phyloP scores from a whole-genome alignment of 441 rosid genomes.

The Capsella rubella region DNA sequence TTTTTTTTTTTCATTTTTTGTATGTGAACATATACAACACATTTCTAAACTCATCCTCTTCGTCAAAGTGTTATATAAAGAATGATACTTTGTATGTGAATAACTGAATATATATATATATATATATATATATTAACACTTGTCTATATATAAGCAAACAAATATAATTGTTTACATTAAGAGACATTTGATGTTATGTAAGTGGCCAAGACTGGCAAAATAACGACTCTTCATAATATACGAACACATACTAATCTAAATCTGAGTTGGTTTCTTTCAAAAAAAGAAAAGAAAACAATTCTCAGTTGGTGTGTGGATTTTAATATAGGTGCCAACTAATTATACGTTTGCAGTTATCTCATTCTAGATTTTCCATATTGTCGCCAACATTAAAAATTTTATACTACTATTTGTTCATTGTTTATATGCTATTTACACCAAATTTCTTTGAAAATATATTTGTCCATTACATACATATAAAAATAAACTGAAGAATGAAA shows the following conservation, averaged over 20 bases:
- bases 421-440: constrained; percentile 18
- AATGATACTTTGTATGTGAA: too few relatives aligned
- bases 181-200: constrained; percentile 7
- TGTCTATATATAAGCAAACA: not conserved
- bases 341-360: constrained; percentile 36
- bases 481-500: constrained; percentile 23
- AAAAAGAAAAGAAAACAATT: not conserved
- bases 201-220: not conserved
- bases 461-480: constrained; percentile 7
- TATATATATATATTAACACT: too few relatives aligned
- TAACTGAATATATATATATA: too few relatives aligned
- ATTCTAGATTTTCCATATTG: constrained; percentile 37
- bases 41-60: not conserved
- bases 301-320: constrained; percentile 35
- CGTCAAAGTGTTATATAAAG: not conserved
- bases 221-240: constrained; percentile 15
- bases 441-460: not conserved
- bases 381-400: constrained; percentile 32
- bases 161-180: not conserved
- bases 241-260: not conserved
- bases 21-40: not conserved
- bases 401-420: not conserved
- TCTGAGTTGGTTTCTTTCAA: constrained; percentile 24
- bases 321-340: constrained; percentile 33
- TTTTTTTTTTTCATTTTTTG: too few relatives aligned